Evolutionary conservation across 108 stramenopile genomes (phyloP).

Genomic region (Hondaea fermentalgiana): DNA sequence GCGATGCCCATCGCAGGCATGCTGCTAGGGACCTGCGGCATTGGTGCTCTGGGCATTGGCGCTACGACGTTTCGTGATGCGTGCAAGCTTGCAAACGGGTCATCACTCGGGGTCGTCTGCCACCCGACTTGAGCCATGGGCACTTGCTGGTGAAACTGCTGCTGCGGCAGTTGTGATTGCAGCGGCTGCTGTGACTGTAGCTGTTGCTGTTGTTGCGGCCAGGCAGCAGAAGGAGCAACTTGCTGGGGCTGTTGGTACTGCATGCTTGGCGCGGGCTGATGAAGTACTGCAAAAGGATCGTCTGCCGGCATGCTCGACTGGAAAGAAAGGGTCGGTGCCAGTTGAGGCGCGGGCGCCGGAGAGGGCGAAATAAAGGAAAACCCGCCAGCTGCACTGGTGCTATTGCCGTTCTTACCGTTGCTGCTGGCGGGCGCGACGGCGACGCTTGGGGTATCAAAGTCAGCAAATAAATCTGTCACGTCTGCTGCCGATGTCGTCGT

Average conservation of each 20-base stretch:
- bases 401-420: too few species aligned
- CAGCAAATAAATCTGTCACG: background rate
- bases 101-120: background rate
- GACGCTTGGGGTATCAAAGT: background rate
- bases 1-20: background rate
- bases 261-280: background rate
- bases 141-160: background rate
- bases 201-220: slow-evolving; percentile 8
- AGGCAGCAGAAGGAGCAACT: background rate
- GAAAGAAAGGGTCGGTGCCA: too few species aligned
- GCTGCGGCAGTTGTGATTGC: background rate
- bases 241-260: background rate
- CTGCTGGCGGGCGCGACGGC: too few species aligned
- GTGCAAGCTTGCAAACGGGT: background rate
- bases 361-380: too few species aligned
- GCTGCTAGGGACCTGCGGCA: too few species aligned
- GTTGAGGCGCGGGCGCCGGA: too few species aligned
- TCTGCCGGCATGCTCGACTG: too few species aligned
- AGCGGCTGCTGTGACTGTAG: background rate
- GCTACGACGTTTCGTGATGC: background rate
- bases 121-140: background rate
- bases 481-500: background rate
- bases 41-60: background rate
- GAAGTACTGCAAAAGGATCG: background rate
- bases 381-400: too few species aligned